phyloP scores from a whole-genome alignment of 768 basidiomycete species.

The Trametes coccinea region DNA sequence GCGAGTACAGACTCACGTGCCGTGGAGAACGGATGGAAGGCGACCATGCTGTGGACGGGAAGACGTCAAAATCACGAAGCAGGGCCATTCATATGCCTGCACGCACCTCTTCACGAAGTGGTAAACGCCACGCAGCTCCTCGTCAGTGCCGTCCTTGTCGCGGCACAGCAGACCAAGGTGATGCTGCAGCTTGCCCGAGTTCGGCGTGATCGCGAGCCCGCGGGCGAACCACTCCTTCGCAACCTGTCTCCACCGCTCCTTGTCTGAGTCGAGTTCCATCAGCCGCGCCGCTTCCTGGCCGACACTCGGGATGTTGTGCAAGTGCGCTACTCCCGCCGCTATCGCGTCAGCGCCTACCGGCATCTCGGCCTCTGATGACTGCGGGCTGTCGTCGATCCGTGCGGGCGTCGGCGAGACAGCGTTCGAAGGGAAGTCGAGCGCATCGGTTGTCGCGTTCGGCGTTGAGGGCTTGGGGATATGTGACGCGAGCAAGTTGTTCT shows the following conservation, averaged over 20 bases:
- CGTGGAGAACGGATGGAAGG: conserved; percentile 81
- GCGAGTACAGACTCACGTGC: conserved; percentile 89
- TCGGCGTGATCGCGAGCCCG: conserved; percentile 86
- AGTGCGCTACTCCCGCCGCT: conserved; percentile 13
- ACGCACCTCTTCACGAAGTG: conserved; percentile 93
- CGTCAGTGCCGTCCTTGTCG: conserved; percentile 82
- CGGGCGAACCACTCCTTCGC: conserved; percentile 92
- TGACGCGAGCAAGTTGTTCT: conserved; percentile 31
- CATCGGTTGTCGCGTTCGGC: conserved; percentile 19
- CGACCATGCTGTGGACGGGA: conserved; percentile 68
- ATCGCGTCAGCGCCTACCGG: conserved; percentile 17
- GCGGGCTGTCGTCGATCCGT: conserved; percentile 33
- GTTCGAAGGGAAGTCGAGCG: conserved; percentile 24
- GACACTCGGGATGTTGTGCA: conserved; percentile 57
- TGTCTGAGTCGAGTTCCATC: conserved; percentile 86
- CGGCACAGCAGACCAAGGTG: conserved; percentile 87
- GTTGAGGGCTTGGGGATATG: conserved; percentile 28
- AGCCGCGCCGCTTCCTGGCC: conserved; percentile 80
- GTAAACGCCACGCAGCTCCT: conserved; percentile 85
- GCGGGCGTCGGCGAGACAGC: conserved; percentile 27
- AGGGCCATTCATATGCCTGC: neutral
- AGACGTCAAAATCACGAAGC: neutral
- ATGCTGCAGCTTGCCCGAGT: conserved; percentile 93
- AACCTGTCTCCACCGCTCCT: conserved; percentile 87
- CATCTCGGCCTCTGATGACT: conserved; percentile 27